These are phyloP conservation scores for Apiospora kogelbergensis DNA, from an alignment of 2,329 filamentous ascomycete genomes.

Conservation along the genomic window DNA sequence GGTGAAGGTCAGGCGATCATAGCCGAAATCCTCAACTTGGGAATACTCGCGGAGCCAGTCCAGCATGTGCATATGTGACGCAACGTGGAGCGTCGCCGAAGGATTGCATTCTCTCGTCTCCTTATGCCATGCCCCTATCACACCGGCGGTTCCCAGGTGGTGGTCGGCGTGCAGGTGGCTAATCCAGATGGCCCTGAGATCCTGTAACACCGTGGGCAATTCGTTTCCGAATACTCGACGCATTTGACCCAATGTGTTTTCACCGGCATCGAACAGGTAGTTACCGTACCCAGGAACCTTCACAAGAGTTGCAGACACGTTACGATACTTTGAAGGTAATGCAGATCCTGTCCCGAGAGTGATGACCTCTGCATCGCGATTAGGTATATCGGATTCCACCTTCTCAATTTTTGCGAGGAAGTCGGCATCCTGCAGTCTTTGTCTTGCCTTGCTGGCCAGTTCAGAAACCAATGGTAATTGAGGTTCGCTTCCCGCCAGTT, in stretches of 20 bases:
- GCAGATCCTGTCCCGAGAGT: conserved; percentile 91
- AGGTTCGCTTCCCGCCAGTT: conserved; percentile 40
- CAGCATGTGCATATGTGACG: conserved; percentile 71
- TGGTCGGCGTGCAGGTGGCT: conserved; percentile 97
- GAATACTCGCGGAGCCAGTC: conserved; percentile 79
- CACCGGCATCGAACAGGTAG: conserved; percentile 88
- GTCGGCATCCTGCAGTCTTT: conserved; percentile 23
- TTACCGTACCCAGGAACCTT: conserved; percentile 82
- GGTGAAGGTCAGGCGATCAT: conserved; percentile 43
- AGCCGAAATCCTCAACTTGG: conserved; percentile 74
- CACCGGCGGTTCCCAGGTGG: conserved; percentile 78
- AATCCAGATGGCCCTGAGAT: conserved; percentile 85
- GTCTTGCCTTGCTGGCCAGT: conserved; percentile 51
- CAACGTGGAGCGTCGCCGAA: conserved; percentile 57
- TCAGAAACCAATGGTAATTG: conserved; percentile 42
- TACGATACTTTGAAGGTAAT: conserved; percentile 87
- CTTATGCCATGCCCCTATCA: conserved; percentile 82
- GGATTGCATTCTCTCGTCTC: conserved; percentile 38
- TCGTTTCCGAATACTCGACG: conserved; percentile 68
- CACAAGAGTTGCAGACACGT: conserved; percentile 86
- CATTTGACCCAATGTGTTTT: conserved; percentile 88
- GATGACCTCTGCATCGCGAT: conserved; percentile 77
- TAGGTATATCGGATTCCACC: conserved; percentile 65
- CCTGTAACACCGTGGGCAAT: conserved; percentile 71
- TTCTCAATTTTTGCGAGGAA: conserved; percentile 39